A percentile compares a stretch with the other conserved stretches of the same genome.
These are phyloP conservation scores for Ceriops decandra DNA, from an alignment of 345 rosid species.

Conservation along the genomic window DNA sequence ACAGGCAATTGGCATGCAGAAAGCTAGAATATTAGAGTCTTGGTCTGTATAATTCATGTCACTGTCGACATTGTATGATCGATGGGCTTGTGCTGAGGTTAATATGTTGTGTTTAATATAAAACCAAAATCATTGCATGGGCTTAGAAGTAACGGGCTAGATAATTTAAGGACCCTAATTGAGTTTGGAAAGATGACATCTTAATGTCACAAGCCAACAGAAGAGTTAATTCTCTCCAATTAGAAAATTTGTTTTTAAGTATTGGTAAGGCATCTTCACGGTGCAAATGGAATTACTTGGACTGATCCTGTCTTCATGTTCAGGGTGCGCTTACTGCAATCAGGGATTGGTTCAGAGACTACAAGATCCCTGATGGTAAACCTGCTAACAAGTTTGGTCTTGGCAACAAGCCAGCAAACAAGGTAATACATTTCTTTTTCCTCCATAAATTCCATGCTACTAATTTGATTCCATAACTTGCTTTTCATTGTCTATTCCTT, in stretches of 20 bases:
- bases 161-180: neutral
- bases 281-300: neutral
- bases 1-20: neutral
- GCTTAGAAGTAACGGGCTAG: neutral
- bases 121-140: no score
- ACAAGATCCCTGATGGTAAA: conserved; percentile 95
- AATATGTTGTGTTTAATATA: no score
- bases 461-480: neutral
- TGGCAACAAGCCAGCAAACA: conserved; percentile 82
- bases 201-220: no score
- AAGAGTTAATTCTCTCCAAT: no score
- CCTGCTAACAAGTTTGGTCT: conserved; percentile 97
- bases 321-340: conserved; percentile 88
- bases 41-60: neutral
- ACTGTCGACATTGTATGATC: neutral
- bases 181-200: neutral
- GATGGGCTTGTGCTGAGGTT: no score
- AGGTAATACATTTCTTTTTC: conserved; percentile 39
- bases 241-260: neutral
- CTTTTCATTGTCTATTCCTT: neutral
- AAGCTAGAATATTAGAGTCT: neutral
- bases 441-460: neutral
- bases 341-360: conserved; percentile 96
- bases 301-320: conserved; percentile 15
- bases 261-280: neutral